These are phyloP conservation scores for Sclerospora graminicola DNA, from an alignment of 352 stramenopile genomes.

Conservation along the genomic window DNA sequence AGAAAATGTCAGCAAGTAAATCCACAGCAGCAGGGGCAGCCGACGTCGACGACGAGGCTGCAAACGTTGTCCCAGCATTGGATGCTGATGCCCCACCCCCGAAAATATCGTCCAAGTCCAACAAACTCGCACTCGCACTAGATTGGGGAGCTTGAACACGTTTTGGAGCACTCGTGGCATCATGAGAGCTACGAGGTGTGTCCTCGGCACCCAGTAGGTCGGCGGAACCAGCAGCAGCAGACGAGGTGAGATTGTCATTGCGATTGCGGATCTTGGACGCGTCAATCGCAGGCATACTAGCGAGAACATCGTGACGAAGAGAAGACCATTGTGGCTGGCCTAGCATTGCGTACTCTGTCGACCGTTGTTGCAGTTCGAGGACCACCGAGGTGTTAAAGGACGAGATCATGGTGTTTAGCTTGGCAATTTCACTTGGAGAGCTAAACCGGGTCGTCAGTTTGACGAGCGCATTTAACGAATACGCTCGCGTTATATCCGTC, in stretches of 20 bases:
- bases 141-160: constrained; percentile 14
- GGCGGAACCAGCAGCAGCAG: constrained; percentile 19
- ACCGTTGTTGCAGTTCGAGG: constrained; percentile 95
- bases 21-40: constrained; percentile 54
- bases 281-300: constrained; percentile 93
- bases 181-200: constrained; percentile 5
- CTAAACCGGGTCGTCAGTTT: constrained; percentile 93
- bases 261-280: constrained; percentile 63
- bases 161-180: constrained; percentile 9
- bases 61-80: constrained; percentile 9
- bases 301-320: constrained; percentile 82
- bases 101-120: constrained; percentile 96
- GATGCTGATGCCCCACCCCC: constrained; percentile 43
- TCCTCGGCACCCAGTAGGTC: constrained; percentile 79
- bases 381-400: constrained; percentile 88
- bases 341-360: constrained; percentile 92
- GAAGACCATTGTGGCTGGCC: constrained; percentile 64
- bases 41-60: constrained; percentile 15
- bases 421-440: constrained; percentile 48
- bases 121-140: constrained; percentile 55
- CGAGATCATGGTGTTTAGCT: constrained; percentile 81
- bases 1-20: constrained; percentile 93
- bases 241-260: constrained; percentile 37
- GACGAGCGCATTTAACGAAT: constrained; percentile 85
- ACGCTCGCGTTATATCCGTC: constrained; percentile 75